Percentiles rank a stretch among this genome's conserved stretches.
Evolutionary conservation across 495 filamentous ascomycete genomes (phyloP).

Genomic region (Mycothermus thermophilus): DNA sequence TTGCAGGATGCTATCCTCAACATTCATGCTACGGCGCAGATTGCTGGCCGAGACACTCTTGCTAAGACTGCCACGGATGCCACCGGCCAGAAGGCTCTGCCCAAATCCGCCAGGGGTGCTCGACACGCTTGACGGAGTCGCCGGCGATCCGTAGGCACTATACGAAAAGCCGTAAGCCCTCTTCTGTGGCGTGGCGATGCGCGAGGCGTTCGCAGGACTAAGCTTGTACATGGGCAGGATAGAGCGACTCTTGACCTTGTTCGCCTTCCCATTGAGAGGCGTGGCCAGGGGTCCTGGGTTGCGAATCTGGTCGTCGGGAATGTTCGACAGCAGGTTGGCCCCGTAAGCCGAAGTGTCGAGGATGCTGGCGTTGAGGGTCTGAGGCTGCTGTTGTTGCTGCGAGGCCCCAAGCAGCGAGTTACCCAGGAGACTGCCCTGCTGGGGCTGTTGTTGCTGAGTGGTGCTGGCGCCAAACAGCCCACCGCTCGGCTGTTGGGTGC

Average conservation of each 20-base stretch:
- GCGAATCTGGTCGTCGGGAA: constrained; percentile 47
- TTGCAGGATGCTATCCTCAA: constrained; percentile 66
- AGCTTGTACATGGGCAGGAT: constrained; percentile 79
- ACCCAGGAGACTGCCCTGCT: constrained; percentile 20
- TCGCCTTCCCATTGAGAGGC: constrained; percentile 53
- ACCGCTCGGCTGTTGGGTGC: constrained; percentile 23
- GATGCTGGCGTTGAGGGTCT: constrained; percentile 63
- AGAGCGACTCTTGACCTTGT: constrained; percentile 61
- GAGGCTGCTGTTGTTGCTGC: constrained; percentile 33
- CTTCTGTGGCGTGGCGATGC: constrained; percentile 69
- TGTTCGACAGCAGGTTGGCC: constrained; percentile 57
- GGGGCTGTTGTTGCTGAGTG: constrained; percentile 36
- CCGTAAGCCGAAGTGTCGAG: constrained; percentile 71
- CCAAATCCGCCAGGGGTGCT: constrained; percentile 55
- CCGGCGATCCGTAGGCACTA: constrained; percentile 73
- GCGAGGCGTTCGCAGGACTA: constrained; percentile 62
- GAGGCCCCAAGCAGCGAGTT: constrained; percentile 30
- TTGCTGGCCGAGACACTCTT: constrained; percentile 53
- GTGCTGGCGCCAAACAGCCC: constrained; percentile 26
- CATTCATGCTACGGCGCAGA: constrained; percentile 43
- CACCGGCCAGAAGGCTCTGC: constrained; percentile 52
- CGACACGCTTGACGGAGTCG: constrained; percentile 49
- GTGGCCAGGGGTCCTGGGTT: constrained; percentile 77
- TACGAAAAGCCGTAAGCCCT: constrained; percentile 79
- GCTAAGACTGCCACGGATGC: constrained; percentile 37